A percentile compares a stretch with the other conserved stretches of the same genome.
Evolutionary conservation across 116 monocot genomes (phyloP).

Genomic region (Trichopus zeylanicus): DNA sequence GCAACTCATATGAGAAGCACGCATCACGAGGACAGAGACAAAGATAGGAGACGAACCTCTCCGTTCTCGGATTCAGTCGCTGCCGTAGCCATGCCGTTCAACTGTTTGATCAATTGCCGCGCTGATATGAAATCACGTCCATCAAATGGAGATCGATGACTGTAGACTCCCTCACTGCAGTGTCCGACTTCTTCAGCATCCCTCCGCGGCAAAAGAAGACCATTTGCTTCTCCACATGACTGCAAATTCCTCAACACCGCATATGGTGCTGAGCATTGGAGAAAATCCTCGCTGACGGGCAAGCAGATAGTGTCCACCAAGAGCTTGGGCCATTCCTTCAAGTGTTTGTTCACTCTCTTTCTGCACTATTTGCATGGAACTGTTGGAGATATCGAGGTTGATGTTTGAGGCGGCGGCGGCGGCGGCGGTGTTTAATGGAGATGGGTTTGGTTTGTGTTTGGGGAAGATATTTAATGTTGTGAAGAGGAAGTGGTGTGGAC

Average conservation of each 20-base stretch:
- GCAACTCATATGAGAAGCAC: too few species aligned
- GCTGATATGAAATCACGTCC: neutral
- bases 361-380: constrained; percentile 69
- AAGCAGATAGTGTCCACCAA: constrained; percentile 60
- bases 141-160: constrained; percentile 16
- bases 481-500: constrained; percentile 35
- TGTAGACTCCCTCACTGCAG: constrained; percentile 60
- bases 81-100: too few species aligned
- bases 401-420: constrained; percentile 29
- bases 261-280: constrained; percentile 65
- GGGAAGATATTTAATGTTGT: constrained; percentile 63
- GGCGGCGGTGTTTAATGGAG: constrained; percentile 8
- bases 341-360: constrained; percentile 73
- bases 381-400: constrained; percentile 52
- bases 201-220: constrained; percentile 68
- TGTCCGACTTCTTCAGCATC: constrained; percentile 64
- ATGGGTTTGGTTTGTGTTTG: constrained; percentile 18
- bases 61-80: too few species aligned
- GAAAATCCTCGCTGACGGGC: constrained; percentile 48
- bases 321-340: constrained; percentile 79
- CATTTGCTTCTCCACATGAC: constrained; percentile 56
- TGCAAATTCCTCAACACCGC: constrained; percentile 74
- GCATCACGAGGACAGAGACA: too few species aligned
- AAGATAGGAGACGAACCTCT: too few species aligned
- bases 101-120: too few species aligned